These are phyloP conservation scores for Erysimum pusillum DNA, from an alignment of 441 rosid species.

Conservation along the genomic window DNA sequence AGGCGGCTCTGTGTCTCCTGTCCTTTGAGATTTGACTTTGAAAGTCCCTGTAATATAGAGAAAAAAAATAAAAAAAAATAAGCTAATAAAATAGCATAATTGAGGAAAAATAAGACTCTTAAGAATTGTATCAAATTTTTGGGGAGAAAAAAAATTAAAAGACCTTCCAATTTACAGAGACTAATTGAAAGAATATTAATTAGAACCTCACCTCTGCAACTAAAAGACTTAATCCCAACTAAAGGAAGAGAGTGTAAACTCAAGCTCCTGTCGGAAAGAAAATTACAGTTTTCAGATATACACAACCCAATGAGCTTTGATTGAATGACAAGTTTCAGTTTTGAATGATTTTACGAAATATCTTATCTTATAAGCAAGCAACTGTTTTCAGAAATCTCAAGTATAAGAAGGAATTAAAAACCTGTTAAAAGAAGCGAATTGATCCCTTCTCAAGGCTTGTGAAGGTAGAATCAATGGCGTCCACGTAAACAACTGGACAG, in stretches of 20 bases:
- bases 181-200: no score
- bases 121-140: neutral
- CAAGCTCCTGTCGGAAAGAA: conserved; percentile 27
- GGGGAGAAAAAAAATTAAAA: neutral
- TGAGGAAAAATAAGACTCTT: neutral
- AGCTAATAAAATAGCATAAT: neutral
- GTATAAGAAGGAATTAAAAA: conserved; percentile 13
- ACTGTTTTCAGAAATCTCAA: neutral
- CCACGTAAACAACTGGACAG: conserved; percentile 52
- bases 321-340: neutral
- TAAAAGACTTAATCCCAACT: conserved; percentile 33
- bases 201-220: conserved; percentile 30
- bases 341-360: neutral
- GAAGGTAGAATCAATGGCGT: conserved; percentile 57
- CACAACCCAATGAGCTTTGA: conserved; percentile 1
- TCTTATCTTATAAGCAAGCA: neutral
- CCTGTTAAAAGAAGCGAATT: conserved; percentile 48
- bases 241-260: conserved; percentile 33
- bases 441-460: conserved; percentile 40
- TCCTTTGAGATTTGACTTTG: conserved; percentile 51
- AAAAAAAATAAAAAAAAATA: neutral
- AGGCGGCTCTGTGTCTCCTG: conserved; percentile 41
- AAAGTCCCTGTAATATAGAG: conserved; percentile 53
- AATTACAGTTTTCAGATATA: neutral
- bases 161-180: neutral